phyloP scores from a whole-genome alignment of 1,284 basidiomycete genomes.

The Boletus semigastroideus region DNA sequence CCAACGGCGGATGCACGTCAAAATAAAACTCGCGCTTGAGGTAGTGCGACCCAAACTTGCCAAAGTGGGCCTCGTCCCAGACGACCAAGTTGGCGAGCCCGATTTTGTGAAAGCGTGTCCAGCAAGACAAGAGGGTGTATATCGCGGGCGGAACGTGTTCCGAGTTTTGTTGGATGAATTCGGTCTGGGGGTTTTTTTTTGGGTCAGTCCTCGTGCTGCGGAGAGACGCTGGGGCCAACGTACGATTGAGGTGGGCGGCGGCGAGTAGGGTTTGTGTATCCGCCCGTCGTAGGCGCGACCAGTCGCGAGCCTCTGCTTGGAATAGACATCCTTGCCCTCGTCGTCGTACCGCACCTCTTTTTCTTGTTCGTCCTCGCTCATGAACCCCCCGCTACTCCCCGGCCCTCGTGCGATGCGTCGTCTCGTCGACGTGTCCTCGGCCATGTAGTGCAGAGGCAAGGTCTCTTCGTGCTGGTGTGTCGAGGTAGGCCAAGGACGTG shows the following conservation, averaged over 20 bases:
- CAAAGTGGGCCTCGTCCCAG: constrained; percentile 99
- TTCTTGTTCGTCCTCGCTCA: constrained; percentile 38
- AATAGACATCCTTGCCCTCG: constrained; percentile 73
- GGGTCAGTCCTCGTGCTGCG: background rate
- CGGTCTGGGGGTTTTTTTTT: constrained; percentile 46
- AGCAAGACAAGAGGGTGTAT: constrained; percentile 92
- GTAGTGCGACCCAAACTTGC: constrained; percentile 96
- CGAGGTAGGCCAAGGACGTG: constrained; percentile 34
- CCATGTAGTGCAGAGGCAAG: constrained; percentile 70
- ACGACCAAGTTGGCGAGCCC: constrained; percentile 87
- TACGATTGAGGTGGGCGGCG: constrained; percentile 73
- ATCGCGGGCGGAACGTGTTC: constrained; percentile 81
- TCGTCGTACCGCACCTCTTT: constrained; percentile 50
- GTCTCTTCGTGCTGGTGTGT: constrained; percentile 47
- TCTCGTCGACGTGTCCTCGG: constrained; percentile 62
- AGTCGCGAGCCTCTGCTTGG: constrained; percentile 52
- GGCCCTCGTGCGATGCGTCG: constrained; percentile 53
- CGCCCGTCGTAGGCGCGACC: constrained; percentile 60
- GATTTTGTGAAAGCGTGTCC: constrained; percentile 94
- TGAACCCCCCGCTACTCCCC: constrained; percentile 37
- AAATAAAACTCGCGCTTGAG: constrained; percentile 96
- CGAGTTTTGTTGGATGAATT: constrained; percentile 79
- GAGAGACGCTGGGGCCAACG: constrained; percentile 23
- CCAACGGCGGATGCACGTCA: constrained; percentile 96
- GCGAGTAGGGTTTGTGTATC: constrained; percentile 54